Evolutionary conservation across 495 filamentous ascomycete species (phyloP).

Genomic region (Podospora comata): DNA sequence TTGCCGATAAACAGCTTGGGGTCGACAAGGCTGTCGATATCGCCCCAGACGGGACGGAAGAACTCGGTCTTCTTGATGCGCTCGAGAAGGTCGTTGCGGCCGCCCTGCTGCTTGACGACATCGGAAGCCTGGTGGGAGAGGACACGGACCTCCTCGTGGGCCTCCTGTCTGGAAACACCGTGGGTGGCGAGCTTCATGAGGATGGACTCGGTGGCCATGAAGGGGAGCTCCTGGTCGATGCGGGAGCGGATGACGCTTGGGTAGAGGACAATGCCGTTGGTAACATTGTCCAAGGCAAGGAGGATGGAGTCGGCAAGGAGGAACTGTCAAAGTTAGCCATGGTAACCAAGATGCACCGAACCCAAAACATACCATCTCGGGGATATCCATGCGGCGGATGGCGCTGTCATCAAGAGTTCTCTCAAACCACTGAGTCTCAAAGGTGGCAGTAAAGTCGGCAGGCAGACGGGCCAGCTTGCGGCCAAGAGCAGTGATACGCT

Average conservation of each 20-base stretch:
- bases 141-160: constrained; percentile 88
- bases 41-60: constrained; percentile 75
- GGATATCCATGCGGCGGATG: constrained; percentile 55
- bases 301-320: constrained; percentile 80
- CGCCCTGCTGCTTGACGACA: constrained; percentile 74
- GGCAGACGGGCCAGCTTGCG: constrained; percentile 64
- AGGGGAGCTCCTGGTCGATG: constrained; percentile 78
- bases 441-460: constrained; percentile 71
- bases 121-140: constrained; percentile 79
- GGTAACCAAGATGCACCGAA: not conserved
- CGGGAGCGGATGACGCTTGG: constrained; percentile 67
- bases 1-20: constrained; percentile 66
- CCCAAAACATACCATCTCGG: constrained; percentile 49
- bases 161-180: constrained; percentile 78
- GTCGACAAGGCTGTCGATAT: constrained; percentile 73
- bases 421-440: constrained; percentile 81
- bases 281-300: constrained; percentile 78
- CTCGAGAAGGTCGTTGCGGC: constrained; percentile 79
- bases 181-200: constrained; percentile 81
- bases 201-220: constrained; percentile 84
- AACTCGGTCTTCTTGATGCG: constrained; percentile 70
- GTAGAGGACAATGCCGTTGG: constrained; percentile 80
- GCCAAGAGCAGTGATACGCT: constrained; percentile 76
- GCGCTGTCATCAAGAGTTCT: constrained; percentile 54
- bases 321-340: constrained; percentile 42